Evolutionary conservation across 192 early-diverging fungal genomes (phyloP).

Genomic region (Bifiguratus adelaidae): DNA sequence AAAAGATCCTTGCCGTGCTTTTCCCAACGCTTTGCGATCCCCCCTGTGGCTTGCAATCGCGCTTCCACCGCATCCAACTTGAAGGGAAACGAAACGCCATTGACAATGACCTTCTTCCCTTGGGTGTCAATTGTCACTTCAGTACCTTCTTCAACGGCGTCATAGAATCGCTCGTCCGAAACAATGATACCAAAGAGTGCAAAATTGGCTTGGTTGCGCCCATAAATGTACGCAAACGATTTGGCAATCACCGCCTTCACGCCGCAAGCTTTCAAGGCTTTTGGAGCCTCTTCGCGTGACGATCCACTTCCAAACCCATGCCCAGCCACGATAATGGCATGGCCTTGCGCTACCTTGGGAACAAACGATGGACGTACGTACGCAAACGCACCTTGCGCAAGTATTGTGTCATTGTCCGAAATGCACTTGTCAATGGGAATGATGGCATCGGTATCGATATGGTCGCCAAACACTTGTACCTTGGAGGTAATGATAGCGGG

Average conservation of each 20-base stretch:
- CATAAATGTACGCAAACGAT: constrained; percentile 74
- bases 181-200: constrained; percentile 67
- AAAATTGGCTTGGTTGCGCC: constrained; percentile 78
- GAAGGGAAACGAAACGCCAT: constrained; percentile 2
- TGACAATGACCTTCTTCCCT: constrained; percentile 6
- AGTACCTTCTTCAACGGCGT: constrained; percentile 58
- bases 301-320: constrained; percentile 67
- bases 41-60: constrained; percentile 9
- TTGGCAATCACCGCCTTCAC: constrained; percentile 75
- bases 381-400: constrained; percentile 63
- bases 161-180: constrained; percentile 65
- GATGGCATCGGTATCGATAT: constrained; percentile 73
- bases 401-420: constrained; percentile 4
- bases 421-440: constrained; percentile 27
- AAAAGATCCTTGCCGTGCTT: constrained; percentile 8
- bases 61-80: constrained; percentile 13
- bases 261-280: constrained; percentile 55
- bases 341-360: constrained; percentile 48
- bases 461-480: constrained; percentile 64
- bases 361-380: constrained; percentile 70
- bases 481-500: constrained; percentile 44
- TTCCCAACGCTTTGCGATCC: constrained; percentile 11
- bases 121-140: constrained; percentile 62
- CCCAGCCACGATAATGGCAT: constrained; percentile 60
- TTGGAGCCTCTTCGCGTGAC: constrained; percentile 70